Percentiles rank a stretch among this genome's conserved stretches.
These are phyloP conservation scores for Odontarrhena argentea DNA, from an alignment of 345 rosid species.

Conservation along the genomic window DNA sequence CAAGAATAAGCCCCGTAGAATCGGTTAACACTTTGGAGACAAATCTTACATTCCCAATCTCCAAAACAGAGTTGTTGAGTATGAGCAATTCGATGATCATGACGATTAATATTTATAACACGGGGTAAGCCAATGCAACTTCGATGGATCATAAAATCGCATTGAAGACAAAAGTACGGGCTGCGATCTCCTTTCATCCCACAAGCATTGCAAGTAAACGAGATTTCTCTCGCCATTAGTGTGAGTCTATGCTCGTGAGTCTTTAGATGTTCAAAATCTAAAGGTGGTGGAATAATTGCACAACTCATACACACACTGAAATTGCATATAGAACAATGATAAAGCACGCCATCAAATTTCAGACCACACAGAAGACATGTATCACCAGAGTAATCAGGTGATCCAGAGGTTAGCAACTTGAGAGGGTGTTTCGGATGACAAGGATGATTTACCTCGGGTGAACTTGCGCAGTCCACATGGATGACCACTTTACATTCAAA, in stretches of 20 bases:
- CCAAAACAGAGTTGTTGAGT: not conserved
- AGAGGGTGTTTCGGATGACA: constrained; percentile 7
- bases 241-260: constrained; percentile 11
- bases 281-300: not conserved
- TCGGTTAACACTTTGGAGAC: too few species aligned
- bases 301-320: not conserved
- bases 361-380: constrained; percentile 2
- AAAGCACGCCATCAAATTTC: not conserved
- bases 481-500: not conserved
- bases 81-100: not conserved
- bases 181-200: not conserved
- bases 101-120: not conserved
- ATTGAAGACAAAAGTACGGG: not conserved
- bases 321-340: constrained; percentile 4
- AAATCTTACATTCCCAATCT: too few species aligned
- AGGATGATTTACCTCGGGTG: not conserved
- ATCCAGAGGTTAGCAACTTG: not conserved
- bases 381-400: not conserved
- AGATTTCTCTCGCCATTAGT: not conserved
- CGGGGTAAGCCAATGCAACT: not conserved
- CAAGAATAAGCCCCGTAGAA: not conserved
- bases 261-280: not conserved
- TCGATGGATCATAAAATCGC: not conserved
- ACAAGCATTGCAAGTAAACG: constrained; percentile 9
- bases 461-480: constrained; percentile 4